A percentile compares a stretch with the other conserved stretches of the same genome.
These are phyloP conservation scores for Helicostylum pulchrum DNA, from an alignment of 192 early-diverging fungal species.

Conservation along the genomic window DNA sequence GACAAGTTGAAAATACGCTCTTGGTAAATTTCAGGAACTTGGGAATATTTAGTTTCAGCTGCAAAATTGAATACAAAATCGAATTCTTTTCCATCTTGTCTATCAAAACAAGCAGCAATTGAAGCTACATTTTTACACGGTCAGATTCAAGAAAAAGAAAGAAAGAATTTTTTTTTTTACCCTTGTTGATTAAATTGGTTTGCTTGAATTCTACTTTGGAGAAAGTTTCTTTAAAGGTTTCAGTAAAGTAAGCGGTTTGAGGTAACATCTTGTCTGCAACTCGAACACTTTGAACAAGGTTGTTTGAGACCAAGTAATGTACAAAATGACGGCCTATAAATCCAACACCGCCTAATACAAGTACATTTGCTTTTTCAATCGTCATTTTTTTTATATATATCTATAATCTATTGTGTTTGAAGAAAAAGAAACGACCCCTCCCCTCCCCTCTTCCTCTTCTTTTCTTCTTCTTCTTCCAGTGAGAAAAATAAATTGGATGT, in stretches of 20 bases:
- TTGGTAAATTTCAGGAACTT: constrained; percentile 76
- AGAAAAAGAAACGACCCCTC: too few species aligned
- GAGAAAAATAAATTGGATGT: too few species aligned
- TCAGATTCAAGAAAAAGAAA: constrained; percentile 1
- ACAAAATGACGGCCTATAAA: constrained; percentile 84
- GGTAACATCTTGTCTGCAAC: constrained; percentile 84
- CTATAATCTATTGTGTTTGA: not conserved
- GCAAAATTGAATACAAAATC: constrained; percentile 96
- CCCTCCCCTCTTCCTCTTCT: too few species aligned
- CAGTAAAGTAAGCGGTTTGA: constrained; percentile 71
- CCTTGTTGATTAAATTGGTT: constrained; percentile 68
- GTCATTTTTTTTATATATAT: constrained; percentile 21
- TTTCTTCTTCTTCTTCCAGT: too few species aligned
- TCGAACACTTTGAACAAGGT: constrained; percentile 59
- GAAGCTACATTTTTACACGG: constrained; percentile 48
- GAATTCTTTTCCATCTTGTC: constrained; percentile 64
- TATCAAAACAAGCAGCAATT: constrained; percentile 68
- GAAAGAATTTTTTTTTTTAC: constrained; percentile 50
- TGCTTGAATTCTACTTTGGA: constrained; percentile 76
- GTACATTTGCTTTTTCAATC: constrained; percentile 43
- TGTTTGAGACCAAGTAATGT: constrained; percentile 61
- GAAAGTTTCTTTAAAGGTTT: constrained; percentile 62
- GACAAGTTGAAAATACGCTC: constrained; percentile 74
- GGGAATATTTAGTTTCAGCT: constrained; percentile 92
- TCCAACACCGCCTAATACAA: constrained; percentile 81